A percentile compares a stretch with the other conserved stretches of the same genome.
These are phyloP conservation scores for Fibroporia radiculosa DNA, from an alignment of 768 basidiomycete species.

Conservation along the genomic window DNA sequence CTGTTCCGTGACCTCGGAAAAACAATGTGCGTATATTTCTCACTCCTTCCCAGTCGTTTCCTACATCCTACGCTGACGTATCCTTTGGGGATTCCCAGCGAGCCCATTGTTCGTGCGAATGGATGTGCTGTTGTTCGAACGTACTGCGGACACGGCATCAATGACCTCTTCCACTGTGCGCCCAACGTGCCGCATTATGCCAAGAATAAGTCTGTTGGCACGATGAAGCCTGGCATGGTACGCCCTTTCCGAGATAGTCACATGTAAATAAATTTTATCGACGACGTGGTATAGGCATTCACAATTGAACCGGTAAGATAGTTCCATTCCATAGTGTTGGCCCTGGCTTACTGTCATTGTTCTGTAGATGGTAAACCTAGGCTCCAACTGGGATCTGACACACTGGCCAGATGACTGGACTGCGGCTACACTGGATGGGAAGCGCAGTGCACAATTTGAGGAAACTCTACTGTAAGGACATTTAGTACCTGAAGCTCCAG, in stretches of 20 bases:
- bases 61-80: neutral
- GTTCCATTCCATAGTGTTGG: neutral
- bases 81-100: constrained; percentile 34
- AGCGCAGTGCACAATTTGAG: constrained; percentile 92
- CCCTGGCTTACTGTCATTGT: constrained; percentile 6
- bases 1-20: constrained; percentile 86
- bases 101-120: constrained; percentile 75
- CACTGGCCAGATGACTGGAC: constrained; percentile 98
- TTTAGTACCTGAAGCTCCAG: constrained; percentile 2
- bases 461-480: constrained; percentile 84
- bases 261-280: neutral
- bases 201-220: constrained; percentile 87
- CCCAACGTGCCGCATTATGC: constrained; percentile 95
- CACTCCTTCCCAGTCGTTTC: neutral
- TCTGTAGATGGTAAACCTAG: constrained; percentile 86
- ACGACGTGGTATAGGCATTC: constrained; percentile 29
- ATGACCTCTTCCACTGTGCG: constrained; percentile 74
- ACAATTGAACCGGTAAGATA: constrained; percentile 70
- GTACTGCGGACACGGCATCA: constrained; percentile 89
- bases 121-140: constrained; percentile 88
- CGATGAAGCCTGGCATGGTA: constrained; percentile 93
- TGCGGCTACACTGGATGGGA: constrained; percentile 86
- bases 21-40: constrained; percentile 53
- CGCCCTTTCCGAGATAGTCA: constrained; percentile 20
- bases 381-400: constrained; percentile 63